Percentiles rank a stretch among this genome's conserved stretches.
Conservation (phyloP, 139 green algal species). For the Chlamydomonas schloesseri region DNA sequence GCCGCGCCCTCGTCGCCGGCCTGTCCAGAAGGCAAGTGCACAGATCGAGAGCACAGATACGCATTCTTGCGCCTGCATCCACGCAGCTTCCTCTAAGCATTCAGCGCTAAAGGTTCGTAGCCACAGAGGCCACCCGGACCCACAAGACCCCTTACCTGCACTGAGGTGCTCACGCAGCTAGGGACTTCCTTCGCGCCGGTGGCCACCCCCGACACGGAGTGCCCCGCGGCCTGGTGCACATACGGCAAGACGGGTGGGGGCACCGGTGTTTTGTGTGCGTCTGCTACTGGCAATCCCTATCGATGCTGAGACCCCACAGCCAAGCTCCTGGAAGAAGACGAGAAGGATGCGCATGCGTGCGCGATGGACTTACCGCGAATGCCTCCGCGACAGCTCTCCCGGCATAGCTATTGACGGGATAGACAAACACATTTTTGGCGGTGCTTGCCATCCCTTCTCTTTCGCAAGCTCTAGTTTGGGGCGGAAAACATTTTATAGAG, state of each 20-base stretch:
- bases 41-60: too few species aligned
- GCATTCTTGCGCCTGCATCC: too few species aligned
- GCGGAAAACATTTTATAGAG: too few species aligned
- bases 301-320: too few species aligned
- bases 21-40: background rate
- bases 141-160: background rate
- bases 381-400: conserved; percentile 1
- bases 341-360: background rate
- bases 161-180: background rate
- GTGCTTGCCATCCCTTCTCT: background rate
- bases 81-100: too few species aligned
- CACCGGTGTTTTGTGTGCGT: too few species aligned
- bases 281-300: too few species aligned
- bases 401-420: conserved; percentile 13
- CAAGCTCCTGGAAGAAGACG: too few species aligned
- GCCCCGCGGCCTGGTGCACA: conserved; percentile 17
- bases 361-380: conserved; percentile 13
- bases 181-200: background rate
- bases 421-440: conserved; percentile 22
- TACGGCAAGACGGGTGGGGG: too few species aligned
- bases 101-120: too few species aligned
- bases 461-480: too few species aligned
- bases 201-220: background rate
- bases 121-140: too few species aligned
- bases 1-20: background rate